Percentiles rank a stretch among this genome's conserved stretches.
Conservation (phyloP, 331 rosid genomes). For the Rhamnella rubrinervis region DNA sequence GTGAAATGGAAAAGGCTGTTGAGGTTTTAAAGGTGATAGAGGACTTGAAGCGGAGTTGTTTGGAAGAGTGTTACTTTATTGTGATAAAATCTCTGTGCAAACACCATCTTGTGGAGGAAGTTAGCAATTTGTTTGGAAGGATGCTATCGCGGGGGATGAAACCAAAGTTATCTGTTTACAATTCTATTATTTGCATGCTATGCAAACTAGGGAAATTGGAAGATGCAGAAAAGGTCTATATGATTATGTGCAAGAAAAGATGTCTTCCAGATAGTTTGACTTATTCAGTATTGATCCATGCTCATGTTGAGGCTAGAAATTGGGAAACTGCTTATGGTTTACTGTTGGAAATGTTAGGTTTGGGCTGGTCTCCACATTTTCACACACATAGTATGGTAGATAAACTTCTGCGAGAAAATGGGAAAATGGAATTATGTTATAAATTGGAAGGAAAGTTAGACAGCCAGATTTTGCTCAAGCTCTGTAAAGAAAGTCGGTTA, state of each 20-base stretch:
- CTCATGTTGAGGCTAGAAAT: constrained; percentile 44
- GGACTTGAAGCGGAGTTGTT: constrained; percentile 52
- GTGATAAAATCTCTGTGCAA: constrained; percentile 56
- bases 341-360: constrained; percentile 58
- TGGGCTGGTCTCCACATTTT: constrained; percentile 53
- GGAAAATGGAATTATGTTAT: constrained; percentile 40
- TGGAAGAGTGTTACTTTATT: constrained; percentile 44
- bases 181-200: constrained; percentile 53
- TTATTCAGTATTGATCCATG: constrained; percentile 56
- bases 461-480: constrained; percentile 54
- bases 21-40: constrained; percentile 47
- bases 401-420: constrained; percentile 52
- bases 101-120: constrained; percentile 40
- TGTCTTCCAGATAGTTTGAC: constrained; percentile 61
- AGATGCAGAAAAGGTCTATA: constrained; percentile 50
- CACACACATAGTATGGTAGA: constrained; percentile 48
- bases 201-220: constrained; percentile 63
- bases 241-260: constrained; percentile 61
- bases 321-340: constrained; percentile 53
- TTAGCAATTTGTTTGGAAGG: constrained; percentile 49
- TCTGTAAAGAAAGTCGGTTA: constrained; percentile 48
- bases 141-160: constrained; percentile 51
- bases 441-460: constrained; percentile 59
- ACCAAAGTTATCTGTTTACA: constrained; percentile 59
- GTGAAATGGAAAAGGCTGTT: constrained; percentile 51